Percentiles rank a stretch among this genome's conserved stretches.
Evolutionary conservation across 2,329 filamentous ascomycete species (phyloP).

Genomic region (Ophiostoma triangulosporum): DNA sequence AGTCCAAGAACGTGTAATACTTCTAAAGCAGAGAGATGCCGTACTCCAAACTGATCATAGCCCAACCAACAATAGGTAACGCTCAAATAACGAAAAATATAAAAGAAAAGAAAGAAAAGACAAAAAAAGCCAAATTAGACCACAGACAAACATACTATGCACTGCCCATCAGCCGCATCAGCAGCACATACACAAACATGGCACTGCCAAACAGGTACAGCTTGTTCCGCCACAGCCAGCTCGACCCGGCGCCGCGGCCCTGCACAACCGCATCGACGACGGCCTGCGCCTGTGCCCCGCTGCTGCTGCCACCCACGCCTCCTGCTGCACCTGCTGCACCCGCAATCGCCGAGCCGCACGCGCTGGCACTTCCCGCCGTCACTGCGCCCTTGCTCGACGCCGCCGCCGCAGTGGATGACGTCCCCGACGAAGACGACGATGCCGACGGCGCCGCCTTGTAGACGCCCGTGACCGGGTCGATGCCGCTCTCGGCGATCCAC

Average conservation of each 20-base stretch:
- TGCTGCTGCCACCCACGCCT: too few relatives aligned
- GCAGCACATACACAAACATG: slow-evolving; percentile 71
- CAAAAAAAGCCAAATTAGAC: too few relatives aligned
- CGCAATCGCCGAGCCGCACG: not conserved
- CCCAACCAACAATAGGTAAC: too few relatives aligned
- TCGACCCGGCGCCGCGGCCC: slow-evolving; percentile 65
- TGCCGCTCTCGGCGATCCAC: slow-evolving; percentile 74
- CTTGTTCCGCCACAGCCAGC: slow-evolving; percentile 74
- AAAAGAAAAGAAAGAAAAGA: too few relatives aligned
- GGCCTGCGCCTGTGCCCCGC: slow-evolving; percentile 51
- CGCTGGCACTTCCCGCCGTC: not conserved
- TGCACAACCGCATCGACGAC: slow-evolving; percentile 65
- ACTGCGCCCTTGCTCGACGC: not conserved
- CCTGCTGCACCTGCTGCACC: slow-evolving; percentile 29
- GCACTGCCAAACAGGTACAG: slow-evolving; percentile 54
- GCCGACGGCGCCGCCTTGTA: slow-evolving; percentile 10
- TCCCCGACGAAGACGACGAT: slow-evolving; percentile 15
- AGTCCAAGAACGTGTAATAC: too few relatives aligned
- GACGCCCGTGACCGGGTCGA: slow-evolving; percentile 69
- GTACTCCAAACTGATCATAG: too few relatives aligned
- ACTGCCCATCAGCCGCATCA: slow-evolving; percentile 62
- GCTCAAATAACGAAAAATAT: too few relatives aligned
- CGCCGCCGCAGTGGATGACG: not conserved
- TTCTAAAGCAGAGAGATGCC: too few relatives aligned
- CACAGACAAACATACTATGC: too few relatives aligned